Conservation (phyloP, 2,329 filamentous ascomycete genomes). For the Colletotrichum endophyticum region DNA sequence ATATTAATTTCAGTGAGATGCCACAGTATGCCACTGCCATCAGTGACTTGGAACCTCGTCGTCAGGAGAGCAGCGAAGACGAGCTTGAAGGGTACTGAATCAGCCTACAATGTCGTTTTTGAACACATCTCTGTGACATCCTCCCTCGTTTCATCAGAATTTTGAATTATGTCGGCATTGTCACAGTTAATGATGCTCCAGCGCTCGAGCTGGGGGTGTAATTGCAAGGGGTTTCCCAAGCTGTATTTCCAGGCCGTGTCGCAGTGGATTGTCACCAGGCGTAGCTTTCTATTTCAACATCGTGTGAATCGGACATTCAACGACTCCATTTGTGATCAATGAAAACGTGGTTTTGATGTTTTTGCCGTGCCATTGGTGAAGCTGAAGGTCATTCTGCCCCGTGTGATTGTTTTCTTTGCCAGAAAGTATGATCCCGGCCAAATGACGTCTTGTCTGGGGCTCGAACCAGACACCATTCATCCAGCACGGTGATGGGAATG, state of each 20-base stretch:
- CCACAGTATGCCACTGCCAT: too few species aligned
- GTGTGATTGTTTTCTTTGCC: neutral
- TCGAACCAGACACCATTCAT: neutral
- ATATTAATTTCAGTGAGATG: too few species aligned
- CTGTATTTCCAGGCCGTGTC: neutral
- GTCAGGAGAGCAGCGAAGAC: too few species aligned
- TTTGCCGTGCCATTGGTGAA: neutral
- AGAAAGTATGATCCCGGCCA: neutral
- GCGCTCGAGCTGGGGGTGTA: neutral
- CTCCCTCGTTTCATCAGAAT: neutral
- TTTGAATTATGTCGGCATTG: neutral
- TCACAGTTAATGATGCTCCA: neutral
- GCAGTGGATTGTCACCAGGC: neutral
- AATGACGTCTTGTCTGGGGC: neutral
- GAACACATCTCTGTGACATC: neutral
- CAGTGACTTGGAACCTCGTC: too few species aligned
- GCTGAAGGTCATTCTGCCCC: neutral
- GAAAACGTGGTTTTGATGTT: neutral
- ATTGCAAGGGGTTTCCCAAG: neutral
- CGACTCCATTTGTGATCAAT: neutral
- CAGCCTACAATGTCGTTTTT: too few species aligned
- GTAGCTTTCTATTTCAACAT: neutral
- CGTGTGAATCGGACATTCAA: neutral
- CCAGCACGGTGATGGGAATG: neutral
- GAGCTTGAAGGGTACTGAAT: too few species aligned